These are phyloP conservation scores for Cyberlindnera galapagoensis DNA, from an alignment of 805 yeast genomes.

Conservation along the genomic window DNA sequence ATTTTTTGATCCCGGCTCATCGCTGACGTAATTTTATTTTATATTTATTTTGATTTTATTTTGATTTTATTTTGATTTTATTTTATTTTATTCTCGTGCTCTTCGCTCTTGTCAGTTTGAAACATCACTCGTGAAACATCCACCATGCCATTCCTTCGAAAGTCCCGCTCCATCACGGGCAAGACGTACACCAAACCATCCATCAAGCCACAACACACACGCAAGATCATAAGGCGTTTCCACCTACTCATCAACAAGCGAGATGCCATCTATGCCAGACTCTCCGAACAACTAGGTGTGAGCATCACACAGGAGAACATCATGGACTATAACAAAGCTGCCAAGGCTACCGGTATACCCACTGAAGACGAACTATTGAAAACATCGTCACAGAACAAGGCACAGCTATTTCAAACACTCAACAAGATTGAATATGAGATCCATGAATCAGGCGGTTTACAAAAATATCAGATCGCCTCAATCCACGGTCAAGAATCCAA, in stretches of 20 bases:
- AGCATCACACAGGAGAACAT: constrained; percentile 23
- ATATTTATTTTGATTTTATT: no score
- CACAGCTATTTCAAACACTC: constrained; percentile 26
- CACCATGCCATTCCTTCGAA: constrained; percentile 12
- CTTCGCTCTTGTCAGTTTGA: no score
- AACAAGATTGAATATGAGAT: constrained; percentile 60
- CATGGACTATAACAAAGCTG: constrained; percentile 3
- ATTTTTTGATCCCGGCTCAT: no score
- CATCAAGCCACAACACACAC: constrained; percentile 63
- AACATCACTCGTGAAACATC: no score
- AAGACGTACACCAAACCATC: constrained; percentile 33
- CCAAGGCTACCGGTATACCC: constrained; percentile 7
- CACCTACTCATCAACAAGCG: constrained; percentile 64
- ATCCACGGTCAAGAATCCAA: constrained; percentile 69
- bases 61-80: no score
- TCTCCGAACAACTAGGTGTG: constrained; percentile 20
- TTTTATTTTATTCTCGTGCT: no score
- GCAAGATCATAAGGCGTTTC: constrained; percentile 70
- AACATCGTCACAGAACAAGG: constrained; percentile 9
- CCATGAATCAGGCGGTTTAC: constrained; percentile 63
- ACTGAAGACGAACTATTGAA: constrained; percentile 15
- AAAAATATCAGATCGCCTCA: constrained; percentile 79
- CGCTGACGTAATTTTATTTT: no score
- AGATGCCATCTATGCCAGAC: constrained; percentile 31
- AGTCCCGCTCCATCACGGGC: constrained; percentile 24